Evolutionary conservation across 441 rosid genomes (phyloP).

Genomic region (Pelargonium australe): DNA sequence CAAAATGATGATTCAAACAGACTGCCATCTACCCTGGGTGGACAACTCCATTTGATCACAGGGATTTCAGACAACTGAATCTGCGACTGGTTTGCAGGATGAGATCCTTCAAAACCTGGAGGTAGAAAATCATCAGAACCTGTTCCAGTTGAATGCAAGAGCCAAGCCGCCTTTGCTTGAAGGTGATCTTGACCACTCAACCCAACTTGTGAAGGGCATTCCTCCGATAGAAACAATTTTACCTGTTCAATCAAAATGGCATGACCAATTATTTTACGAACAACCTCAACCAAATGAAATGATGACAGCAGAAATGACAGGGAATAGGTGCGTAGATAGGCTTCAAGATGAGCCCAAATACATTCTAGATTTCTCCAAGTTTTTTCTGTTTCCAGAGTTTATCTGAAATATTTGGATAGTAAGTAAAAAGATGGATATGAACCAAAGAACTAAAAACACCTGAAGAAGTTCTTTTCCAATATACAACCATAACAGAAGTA

Average conservation of each 20-base stretch:
- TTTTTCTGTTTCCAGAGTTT: background rate
- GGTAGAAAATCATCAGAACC: constrained; percentile 61
- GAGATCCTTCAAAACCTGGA: constrained; percentile 86
- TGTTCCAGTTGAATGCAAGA: constrained; percentile 43
- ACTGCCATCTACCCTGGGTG: constrained; percentile 49
- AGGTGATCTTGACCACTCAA: constrained; percentile 81
- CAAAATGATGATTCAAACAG: constrained; percentile 12
- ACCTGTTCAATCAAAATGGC: constrained; percentile 41
- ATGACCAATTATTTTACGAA: constrained; percentile 9
- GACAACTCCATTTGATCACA: constrained; percentile 63
- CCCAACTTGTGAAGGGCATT: constrained; percentile 85
- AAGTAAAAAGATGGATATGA: background rate
- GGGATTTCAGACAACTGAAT: constrained; percentile 63
- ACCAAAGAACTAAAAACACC: background rate
- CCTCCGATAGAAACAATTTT: constrained; percentile 74
- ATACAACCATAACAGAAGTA: background rate
- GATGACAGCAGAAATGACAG: too few species aligned
- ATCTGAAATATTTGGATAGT: background rate
- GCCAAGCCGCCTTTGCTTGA: constrained; percentile 68
- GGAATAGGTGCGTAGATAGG: background rate
- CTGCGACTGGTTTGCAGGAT: constrained; percentile 41
- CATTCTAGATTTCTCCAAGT: background rate
- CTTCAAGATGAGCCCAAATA: background rate
- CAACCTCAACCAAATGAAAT: background rate
- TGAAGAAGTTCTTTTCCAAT: background rate